phyloP scores from a whole-genome alignment of 139 green algal genomes.

The Bryopsis sp. region DNA sequence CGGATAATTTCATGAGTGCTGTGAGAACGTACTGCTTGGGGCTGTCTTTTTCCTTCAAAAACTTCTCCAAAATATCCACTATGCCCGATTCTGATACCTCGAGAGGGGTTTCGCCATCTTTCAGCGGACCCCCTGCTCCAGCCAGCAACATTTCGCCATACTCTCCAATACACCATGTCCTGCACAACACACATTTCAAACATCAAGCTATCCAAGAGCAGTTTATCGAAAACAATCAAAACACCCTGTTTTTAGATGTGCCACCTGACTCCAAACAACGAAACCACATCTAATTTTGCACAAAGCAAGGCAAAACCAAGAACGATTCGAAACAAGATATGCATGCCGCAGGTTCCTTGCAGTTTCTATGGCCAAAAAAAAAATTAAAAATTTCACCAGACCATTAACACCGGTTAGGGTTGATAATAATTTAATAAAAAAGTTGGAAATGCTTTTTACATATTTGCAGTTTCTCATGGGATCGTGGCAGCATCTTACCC shows the following conservation, averaged over 20 bases:
- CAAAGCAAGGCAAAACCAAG: no score
- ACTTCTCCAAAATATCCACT: conserved; percentile 33
- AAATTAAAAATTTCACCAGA: not conserved
- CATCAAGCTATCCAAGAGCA: no score
- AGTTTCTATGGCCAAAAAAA: not conserved
- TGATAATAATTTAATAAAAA: not conserved
- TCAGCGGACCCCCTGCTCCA: conserved; percentile 27
- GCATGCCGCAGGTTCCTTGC: conserved; percentile 36
- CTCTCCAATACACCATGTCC: conserved; percentile 78
- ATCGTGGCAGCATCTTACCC: no score
- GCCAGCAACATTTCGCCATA: conserved; percentile 83
- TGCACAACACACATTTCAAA: no score
- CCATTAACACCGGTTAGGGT: no score
- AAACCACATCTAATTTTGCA: no score
- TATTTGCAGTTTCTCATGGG: no score
- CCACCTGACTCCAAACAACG: no score
- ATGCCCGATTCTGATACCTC: conserved; percentile 2
- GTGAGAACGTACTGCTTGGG: conserved; percentile 61
- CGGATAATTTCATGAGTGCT: conserved; percentile 76
- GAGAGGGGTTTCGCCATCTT: conserved; percentile 55
- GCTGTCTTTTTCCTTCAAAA: conserved; percentile 26
- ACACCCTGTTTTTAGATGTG: no score
- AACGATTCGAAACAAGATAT: conserved; percentile 27
- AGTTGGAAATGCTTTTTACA: no score
- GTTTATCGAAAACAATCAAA: no score